Percentiles rank a stretch among this genome's conserved stretches.
These are phyloP conservation scores for Ophiocordyceps camponoti-floridani DNA, from an alignment of 2,329 filamentous ascomycete genomes.

Conservation along the genomic window DNA sequence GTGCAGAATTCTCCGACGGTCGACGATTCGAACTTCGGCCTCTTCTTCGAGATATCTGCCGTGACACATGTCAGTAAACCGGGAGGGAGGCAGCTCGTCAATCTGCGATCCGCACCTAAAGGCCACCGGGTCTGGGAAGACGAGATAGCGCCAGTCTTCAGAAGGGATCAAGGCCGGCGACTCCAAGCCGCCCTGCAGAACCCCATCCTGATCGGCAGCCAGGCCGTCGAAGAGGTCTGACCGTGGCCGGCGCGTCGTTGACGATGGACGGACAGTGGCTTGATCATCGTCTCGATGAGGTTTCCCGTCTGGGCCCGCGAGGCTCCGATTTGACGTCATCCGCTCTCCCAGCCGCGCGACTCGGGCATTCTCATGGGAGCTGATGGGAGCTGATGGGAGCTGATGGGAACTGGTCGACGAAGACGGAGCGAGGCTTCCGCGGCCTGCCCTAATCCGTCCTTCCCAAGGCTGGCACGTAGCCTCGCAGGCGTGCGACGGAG, in stretches of 20 bases:
- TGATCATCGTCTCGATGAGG: slow-evolving; percentile 3
- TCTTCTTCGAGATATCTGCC: slow-evolving; percentile 71
- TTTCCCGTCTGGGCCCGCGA: slow-evolving; percentile 1
- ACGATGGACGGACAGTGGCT: background rate
- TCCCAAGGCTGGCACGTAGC: background rate
- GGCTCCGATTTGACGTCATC: slow-evolving; percentile 4
- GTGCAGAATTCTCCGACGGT: slow-evolving; percentile 48
- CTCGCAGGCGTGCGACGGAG: background rate
- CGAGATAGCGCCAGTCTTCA: slow-evolving; percentile 24
- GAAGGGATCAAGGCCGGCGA: slow-evolving; percentile 6
- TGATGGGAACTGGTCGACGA: background rate
- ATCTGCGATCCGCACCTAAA: slow-evolving; percentile 24
- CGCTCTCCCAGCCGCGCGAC: slow-evolving; percentile 1
- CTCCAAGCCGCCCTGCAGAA: slow-evolving; percentile 3
- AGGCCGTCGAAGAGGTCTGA: background rate
- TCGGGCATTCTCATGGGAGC: slow-evolving; percentile 1
- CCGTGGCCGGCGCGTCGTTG: background rate
- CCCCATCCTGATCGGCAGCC: background rate
- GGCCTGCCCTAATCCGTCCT: background rate
- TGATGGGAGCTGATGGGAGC: background rate
- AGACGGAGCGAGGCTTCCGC: background rate
- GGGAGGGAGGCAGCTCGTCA: too few species aligned
- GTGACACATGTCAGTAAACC: too few species aligned
- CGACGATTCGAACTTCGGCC: slow-evolving; percentile 52
- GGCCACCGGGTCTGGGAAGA: slow-evolving; percentile 41